A percentile compares a stretch with the other conserved stretches of the same genome.
phyloP scores from a whole-genome alignment of 108 stramenopile species.

The Epipyxis sp. region DNA sequence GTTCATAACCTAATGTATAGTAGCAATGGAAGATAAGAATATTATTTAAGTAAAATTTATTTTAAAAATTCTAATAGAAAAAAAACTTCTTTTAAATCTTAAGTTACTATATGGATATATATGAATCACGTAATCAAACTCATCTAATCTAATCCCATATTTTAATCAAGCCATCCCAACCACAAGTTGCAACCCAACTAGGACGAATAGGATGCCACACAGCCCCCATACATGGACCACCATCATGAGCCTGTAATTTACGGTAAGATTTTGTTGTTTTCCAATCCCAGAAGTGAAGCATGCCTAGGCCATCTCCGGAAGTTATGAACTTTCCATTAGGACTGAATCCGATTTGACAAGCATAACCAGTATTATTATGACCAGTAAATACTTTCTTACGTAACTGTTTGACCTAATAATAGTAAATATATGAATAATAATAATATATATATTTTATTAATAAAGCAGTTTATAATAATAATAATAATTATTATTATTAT shows the following conservation, averaged over 20 bases:
- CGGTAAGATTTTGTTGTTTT: conserved; percentile 51
- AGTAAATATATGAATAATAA: too few relatives aligned
- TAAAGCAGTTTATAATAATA: too few relatives aligned
- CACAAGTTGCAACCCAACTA: conserved; percentile 84
- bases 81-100: too few relatives aligned
- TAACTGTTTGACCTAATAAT: conserved; percentile 76
- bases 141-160: conserved; percentile 80
- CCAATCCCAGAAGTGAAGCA: conserved; percentile 94
- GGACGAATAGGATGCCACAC: conserved; percentile 95
- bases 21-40: too few relatives aligned
- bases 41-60: too few relatives aligned
- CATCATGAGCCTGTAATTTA: conserved; percentile 78
- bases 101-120: too few relatives aligned
- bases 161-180: conserved; percentile 98
- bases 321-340: conserved; percentile 90
- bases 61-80: too few relatives aligned
- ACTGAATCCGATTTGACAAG: conserved; percentile 81
- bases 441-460: too few relatives aligned
- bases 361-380: conserved; percentile 91
- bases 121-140: too few relatives aligned
- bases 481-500: too few relatives aligned
- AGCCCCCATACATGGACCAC: conserved; percentile 82
- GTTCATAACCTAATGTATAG: too few relatives aligned
- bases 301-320: conserved; percentile 91
- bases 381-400: conserved; percentile 90